Evolutionary conservation across 345 rosid genomes (phyloP), one percentile per base, ranked within the genome.

Genomic region (Eucalyptus polyanthemos): DNA sequence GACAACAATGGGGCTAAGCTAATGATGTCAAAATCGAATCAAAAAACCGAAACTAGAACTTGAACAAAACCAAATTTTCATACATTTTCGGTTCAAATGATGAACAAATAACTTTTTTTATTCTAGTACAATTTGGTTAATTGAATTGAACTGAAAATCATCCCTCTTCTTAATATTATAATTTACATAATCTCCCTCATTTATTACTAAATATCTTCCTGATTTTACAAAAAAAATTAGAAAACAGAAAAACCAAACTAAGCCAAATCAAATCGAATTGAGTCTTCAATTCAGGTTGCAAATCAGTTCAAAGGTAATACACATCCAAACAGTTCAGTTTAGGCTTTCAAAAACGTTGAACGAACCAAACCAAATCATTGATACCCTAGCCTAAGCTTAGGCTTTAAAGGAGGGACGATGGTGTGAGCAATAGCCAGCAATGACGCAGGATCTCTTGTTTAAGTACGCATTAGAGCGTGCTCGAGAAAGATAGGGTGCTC

Each of bases 101-200:
- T 6, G 31, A 60, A 27, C 14, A 60, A 60, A 25, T 60, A 60
- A 60, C 15, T 25, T 1, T 60, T 60, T 27, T 60, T 12, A 60
- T 60, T 53, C 24, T 4, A 19, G 0, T 27, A 6, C 8, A 29
- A 13, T 27, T 27, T 12, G 15, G 31, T 60, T 60, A 60, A 60
- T 0, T 3, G 8, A 27, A 60, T 3, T 14, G 8, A 60, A 60
- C n/a, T 27, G 5, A 62, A 29, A 62, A 62, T 13, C 0, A 3
- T 29, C 27, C 16, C 4, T 62, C 31, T 62, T 62, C 15, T 62
- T 25, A 60, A 25, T 60, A 27, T 60, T 60, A 2, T 8, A 62
- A 27, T 60, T 62, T 62, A 62, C 17, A 62, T 27, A 27, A 62
- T 6, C 31, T 25, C 69, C n/a, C 9, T 27, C 34, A 13, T 62